phyloP scores from a whole-genome alignment of 108 stramenopile species.

The Asterionellopsis glacialis region DNA sequence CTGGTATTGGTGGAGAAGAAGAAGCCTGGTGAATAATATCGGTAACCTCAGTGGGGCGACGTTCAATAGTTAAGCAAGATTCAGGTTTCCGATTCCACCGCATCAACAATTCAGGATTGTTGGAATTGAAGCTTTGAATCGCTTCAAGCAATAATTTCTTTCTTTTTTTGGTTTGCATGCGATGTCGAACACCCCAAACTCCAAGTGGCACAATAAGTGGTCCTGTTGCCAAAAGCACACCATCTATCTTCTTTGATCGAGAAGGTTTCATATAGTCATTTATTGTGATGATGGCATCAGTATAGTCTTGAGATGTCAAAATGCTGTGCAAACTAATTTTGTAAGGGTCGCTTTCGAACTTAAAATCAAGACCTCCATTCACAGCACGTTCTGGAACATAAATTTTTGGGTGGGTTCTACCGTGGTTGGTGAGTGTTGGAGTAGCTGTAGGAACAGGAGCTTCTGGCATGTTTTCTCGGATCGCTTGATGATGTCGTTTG shows the following conservation, averaged over 20 bases:
- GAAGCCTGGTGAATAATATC: too few relatives aligned
- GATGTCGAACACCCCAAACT: constrained; percentile 64
- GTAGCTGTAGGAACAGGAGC: too few relatives aligned
- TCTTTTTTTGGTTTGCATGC: constrained; percentile 39
- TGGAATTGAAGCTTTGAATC: constrained; percentile 58
- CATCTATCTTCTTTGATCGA: constrained; percentile 43
- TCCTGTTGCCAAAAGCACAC: constrained; percentile 46
- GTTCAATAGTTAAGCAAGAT: constrained; percentile 27
- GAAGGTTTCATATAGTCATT: constrained; percentile 49
- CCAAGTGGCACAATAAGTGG: constrained; percentile 58
- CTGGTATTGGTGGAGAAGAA: too few relatives aligned
- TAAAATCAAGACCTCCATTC: constrained; percentile 35
- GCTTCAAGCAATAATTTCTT: constrained; percentile 38
- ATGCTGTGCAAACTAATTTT: constrained; percentile 33
- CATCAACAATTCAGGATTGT: constrained; percentile 29
- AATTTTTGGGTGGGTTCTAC: constrained; percentile 13
- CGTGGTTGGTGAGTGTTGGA: too few relatives aligned
- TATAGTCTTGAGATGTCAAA: constrained; percentile 52
- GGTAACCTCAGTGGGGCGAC: neutral
- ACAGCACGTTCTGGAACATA: constrained; percentile 27
- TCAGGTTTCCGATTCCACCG: constrained; percentile 30
- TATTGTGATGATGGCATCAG: constrained; percentile 34
- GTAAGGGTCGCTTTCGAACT: constrained; percentile 46
- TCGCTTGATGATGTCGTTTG: too few relatives aligned
- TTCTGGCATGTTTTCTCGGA: too few relatives aligned